Evolutionary conservation across 108 stramenopile genomes (phyloP), one percentile per base, ranked within the genome.

Genomic region (Pseudonitzschia pungens): DNA sequence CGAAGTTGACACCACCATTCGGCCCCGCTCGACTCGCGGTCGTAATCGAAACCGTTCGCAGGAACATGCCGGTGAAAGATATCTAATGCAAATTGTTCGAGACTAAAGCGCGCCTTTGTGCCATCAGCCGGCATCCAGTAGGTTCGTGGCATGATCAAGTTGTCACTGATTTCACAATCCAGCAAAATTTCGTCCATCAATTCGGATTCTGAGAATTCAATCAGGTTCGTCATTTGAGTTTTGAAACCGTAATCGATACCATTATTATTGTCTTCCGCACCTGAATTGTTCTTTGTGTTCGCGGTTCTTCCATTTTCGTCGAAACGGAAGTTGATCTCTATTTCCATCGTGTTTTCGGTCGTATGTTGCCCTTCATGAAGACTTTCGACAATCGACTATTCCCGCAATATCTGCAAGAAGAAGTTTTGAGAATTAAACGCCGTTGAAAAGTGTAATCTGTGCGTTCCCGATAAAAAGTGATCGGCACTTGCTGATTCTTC

Each of bases 1-100:
- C 89, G 83, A 28, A 93, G 73, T 68, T 93, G 92, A 7, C 88
- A 86, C 92, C 92, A 93, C 89, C 89, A 93, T 75, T 93, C 92
- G 26, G 90, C 89, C 10, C 92, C 92, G 7, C 85, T 86, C 15
- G 72, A 82, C 64, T 31, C 33, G 6, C 24, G 33, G 44, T 72
- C 70, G 57, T 79, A 77, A 29, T 68, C 54, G 31, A 65, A 40
- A 2, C 26, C 54, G 24, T 28, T 11, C 2, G 26, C 44, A 14
- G 77, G 63, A 11, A 87, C 86, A 51, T 93, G 92, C 45, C 81
- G 78, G 43, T 85, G 77, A 80, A 93, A 93, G 21, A 93, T 70
- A 72, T 93, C 83, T 45, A 86, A 20, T 15, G 92, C 89, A 60
- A 88, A 66, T 62, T 83, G 78, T 75, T 93, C 92, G 65, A 93